These are phyloP conservation scores for Primulina tabacum DNA, from an alignment of 257 asterid genomes.

Conservation along the genomic window DNA sequence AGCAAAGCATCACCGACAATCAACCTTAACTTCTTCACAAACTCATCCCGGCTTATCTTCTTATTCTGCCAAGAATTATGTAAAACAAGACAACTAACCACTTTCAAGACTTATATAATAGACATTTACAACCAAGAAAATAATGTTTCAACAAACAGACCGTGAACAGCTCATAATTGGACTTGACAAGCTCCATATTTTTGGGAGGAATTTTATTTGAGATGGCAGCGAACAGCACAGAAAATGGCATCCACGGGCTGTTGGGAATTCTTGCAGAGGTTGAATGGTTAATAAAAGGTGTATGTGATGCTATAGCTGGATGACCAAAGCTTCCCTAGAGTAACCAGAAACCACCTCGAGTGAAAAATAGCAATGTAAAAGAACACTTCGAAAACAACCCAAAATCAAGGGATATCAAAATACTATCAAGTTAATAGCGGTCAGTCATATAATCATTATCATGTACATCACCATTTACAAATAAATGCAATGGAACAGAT, in stretches of 20 bases:
- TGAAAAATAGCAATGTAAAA: conserved; percentile 6
- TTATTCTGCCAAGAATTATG: conserved; percentile 44
- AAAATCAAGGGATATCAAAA: neutral
- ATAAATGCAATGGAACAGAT: neutral
- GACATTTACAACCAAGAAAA: neutral
- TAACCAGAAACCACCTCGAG: neutral
- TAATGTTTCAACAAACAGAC: conserved; percentile 35
- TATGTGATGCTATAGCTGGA: conserved; percentile 25
- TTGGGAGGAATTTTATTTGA: conserved; percentile 48
- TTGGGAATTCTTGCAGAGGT: conserved; percentile 44
- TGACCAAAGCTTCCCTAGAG: conserved; percentile 38
- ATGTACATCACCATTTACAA: neutral
- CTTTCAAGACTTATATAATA: neutral
- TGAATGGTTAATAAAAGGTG: conserved; percentile 20
- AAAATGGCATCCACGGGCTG: conserved; percentile 87
- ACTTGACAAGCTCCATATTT: conserved; percentile 52
- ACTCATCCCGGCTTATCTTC: conserved; percentile 59
- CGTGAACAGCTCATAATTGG: conserved; percentile 54
- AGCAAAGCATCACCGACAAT: conserved; percentile 69
- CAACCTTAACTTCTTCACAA: conserved; percentile 62
- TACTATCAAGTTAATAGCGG: neutral
- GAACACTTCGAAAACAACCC: neutral
- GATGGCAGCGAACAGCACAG: conserved; percentile 69
- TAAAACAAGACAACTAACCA: conserved; percentile 6
- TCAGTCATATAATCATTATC: neutral